Percentiles rank a stretch among this genome's conserved stretches.
phyloP scores from a whole-genome alignment of 169 alveolate species.

The Plasmodium knowlesi region DNA sequence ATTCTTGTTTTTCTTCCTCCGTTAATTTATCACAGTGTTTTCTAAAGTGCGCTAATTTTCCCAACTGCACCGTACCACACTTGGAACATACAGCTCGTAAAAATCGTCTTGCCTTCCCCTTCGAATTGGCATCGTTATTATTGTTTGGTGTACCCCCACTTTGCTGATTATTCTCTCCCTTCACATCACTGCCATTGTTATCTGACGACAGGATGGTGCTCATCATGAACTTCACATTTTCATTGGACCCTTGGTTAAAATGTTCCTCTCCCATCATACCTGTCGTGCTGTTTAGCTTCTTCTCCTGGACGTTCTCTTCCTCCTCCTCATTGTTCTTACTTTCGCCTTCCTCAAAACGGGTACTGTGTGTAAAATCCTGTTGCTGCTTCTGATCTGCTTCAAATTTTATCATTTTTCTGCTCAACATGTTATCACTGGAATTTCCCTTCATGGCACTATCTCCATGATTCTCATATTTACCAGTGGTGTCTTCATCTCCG shows the following conservation, averaged over 20 bases:
- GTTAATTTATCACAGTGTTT: constrained; percentile 83
- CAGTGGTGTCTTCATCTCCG: background rate
- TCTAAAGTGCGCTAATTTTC: constrained; percentile 81
- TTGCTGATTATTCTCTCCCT: background rate
- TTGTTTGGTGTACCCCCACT: constrained; percentile 11
- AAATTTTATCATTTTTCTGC: constrained; percentile 2
- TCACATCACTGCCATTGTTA: constrained; percentile 1
- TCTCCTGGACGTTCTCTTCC: constrained; percentile 2
- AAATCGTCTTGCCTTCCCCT: constrained; percentile 57
- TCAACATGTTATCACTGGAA: background rate
- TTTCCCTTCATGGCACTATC: background rate
- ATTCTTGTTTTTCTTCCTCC: constrained; percentile 83
- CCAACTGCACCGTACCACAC: constrained; percentile 76
- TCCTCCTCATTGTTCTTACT: background rate
- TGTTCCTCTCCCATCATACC: background rate
- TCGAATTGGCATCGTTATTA: background rate
- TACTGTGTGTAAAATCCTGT: background rate
- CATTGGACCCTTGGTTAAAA: background rate
- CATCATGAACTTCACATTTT: constrained; percentile 3
- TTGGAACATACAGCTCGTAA: constrained; percentile 82
- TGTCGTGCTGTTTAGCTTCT: background rate
- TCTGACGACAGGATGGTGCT: background rate
- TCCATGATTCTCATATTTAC: background rate
- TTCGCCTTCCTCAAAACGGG: background rate
- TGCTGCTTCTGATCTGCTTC: background rate